Percentiles rank a stretch among this genome's conserved stretches.
phyloP scores from a whole-genome alignment of 306 rosid species.

The Fagus sylvatica region DNA sequence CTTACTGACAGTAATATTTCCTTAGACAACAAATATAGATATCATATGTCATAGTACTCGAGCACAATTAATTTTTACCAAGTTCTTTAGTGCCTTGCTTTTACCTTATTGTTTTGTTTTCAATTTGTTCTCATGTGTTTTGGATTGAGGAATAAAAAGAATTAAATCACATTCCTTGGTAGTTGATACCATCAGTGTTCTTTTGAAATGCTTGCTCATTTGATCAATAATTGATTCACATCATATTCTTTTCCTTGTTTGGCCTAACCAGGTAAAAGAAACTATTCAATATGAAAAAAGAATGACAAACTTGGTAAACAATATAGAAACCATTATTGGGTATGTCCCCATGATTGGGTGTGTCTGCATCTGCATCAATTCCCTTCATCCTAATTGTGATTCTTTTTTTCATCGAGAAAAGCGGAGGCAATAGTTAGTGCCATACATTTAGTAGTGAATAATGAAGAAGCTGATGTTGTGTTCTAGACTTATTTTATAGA shows the following conservation, averaged over 20 bases:
- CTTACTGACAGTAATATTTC: neutral
- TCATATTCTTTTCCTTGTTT: neutral
- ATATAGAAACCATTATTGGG: neutral
- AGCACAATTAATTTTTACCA: neutral
- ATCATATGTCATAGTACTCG: neutral
- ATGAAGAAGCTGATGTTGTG: neutral
- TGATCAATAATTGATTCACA: neutral
- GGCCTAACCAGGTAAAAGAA: neutral
- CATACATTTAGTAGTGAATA: neutral
- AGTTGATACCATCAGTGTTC: neutral
- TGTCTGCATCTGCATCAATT: neutral
- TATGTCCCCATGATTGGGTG: neutral
- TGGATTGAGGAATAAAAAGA: constrained; percentile 9
- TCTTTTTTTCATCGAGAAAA: neutral
- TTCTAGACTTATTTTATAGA: neutral
- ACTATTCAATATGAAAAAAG: too few species aligned
- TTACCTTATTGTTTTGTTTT: constrained; percentile 22
- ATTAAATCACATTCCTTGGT: neutral
- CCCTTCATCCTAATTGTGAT: neutral
- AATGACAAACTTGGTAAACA: too few species aligned
- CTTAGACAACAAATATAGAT: neutral
- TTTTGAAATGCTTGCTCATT: neutral
- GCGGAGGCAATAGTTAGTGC: too few species aligned
- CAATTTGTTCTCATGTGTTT: constrained; percentile 13
- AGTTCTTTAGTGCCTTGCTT: constrained; percentile 17